phyloP scores from a whole-genome alignment of 75 land plant species.

The Picea sitchensis region DNA sequence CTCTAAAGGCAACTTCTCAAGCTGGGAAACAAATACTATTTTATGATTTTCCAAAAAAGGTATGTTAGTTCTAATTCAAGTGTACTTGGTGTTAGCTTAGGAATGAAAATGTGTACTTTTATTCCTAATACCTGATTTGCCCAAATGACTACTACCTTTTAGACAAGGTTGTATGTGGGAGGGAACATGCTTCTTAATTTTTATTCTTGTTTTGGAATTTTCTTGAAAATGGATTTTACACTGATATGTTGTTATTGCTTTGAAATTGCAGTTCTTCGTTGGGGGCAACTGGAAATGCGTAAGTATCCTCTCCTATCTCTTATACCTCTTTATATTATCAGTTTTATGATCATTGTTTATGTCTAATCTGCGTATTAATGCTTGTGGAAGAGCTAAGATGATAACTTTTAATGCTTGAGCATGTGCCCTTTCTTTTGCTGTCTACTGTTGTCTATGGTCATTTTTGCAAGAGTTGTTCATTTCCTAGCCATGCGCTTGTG shows the following conservation, averaged over 20 bases:
- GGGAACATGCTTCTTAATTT: neutral
- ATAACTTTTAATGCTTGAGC: too few species aligned
- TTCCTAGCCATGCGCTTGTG: neutral
- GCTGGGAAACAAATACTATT: too few species aligned
- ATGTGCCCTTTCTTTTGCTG: neutral
- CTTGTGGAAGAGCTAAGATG: neutral
- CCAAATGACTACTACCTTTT: neutral
- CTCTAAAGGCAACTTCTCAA: too few species aligned
- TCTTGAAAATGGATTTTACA: neutral
- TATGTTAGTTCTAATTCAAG: too few species aligned
- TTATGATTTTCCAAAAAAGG: too few species aligned
- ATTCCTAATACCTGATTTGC: neutral
- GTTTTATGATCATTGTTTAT: neutral
- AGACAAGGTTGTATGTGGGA: neutral
- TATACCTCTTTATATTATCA: neutral
- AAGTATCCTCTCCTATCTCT: slow-evolving; percentile 21
- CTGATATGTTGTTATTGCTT: slow-evolving; percentile 7
- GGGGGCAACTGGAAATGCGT: slow-evolving; percentile 99
- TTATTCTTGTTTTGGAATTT: neutral
- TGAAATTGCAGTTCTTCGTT: slow-evolving; percentile 84
- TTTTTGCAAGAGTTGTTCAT: neutral
- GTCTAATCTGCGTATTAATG: neutral
- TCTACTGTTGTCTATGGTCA: too few species aligned
- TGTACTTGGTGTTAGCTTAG: too few species aligned
- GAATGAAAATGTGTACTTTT: neutral